phyloP scores from a whole-genome alignment of 1,284 basidiomycete species.

The Papiliotrema flavescens region DNA sequence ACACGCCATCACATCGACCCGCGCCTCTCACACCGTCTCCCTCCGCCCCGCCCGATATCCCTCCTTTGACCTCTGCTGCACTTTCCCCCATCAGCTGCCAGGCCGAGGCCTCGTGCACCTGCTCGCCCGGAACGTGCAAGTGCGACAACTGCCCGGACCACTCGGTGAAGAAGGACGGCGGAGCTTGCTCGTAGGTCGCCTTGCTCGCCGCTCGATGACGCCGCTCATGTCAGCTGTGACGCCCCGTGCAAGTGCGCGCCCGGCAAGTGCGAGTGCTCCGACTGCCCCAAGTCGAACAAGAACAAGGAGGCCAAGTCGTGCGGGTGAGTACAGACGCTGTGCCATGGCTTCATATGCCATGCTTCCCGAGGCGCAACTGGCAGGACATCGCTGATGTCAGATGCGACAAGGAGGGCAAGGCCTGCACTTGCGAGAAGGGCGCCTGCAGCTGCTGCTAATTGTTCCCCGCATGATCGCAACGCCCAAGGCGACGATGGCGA shows the following conservation, averaged over 20 bases:
- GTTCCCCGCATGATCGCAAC: neutral
- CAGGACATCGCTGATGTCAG: neutral
- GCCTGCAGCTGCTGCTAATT: neutral
- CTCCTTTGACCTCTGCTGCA: neutral
- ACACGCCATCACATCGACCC: neutral
- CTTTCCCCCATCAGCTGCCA: slow-evolving; percentile 9
- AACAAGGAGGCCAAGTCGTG: slow-evolving; percentile 2
- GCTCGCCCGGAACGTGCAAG: slow-evolving; percentile 8
- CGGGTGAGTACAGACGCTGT: neutral
- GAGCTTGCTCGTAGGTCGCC: slow-evolving; percentile 8
- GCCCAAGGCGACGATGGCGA: neutral
- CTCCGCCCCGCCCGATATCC: neutral
- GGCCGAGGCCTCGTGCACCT: slow-evolving; percentile 1
- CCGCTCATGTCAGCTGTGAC: slow-evolving; percentile 6
- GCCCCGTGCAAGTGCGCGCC: slow-evolving; percentile 22
- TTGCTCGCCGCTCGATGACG: neutral
- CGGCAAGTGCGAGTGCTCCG: slow-evolving; percentile 22
- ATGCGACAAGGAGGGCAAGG: neutral
- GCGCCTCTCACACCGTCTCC: neutral
- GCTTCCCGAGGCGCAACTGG: too few relatives aligned
- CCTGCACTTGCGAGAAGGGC: neutral
- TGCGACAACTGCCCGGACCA: slow-evolving; percentile 10
- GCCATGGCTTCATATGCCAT: too few relatives aligned
- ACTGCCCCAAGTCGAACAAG: slow-evolving; percentile 8
- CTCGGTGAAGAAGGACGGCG: slow-evolving; percentile 1